Evolutionary conservation across 495 filamentous ascomycete species (phyloP), one percentile per base, ranked within the genome.

Genomic region (Aspergillus egyptiacus): DNA sequence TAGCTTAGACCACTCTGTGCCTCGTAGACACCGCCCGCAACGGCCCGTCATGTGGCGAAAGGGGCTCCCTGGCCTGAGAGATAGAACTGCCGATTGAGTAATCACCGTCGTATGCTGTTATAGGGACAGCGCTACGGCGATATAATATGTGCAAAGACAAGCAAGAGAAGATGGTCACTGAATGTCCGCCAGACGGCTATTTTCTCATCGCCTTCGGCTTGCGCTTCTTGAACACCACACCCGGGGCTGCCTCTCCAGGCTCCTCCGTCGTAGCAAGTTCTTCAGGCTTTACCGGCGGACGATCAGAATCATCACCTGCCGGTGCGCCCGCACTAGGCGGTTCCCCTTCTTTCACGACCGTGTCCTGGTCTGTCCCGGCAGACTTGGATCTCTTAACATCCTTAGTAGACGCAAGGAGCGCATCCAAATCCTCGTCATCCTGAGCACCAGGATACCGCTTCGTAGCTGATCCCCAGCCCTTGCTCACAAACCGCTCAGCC

Each of bases 141-240:
- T n/a, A n/a, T n/a, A n/a, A n/a, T n/a, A n/a, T n/a, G n/a, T n/a
- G n/a, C n/a, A n/a, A n/a, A n/a, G n/a, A n/a, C n/a, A n/a, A n/a
- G n/a, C n/a, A n/a, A n/a, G 17, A 41, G 28, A 20, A 37, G 15
- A 27, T 25, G 6, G 36, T 27, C 18, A 31, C 15, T 27, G 17
- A 6, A 2, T 15, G 13, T 25, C n/a, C n/a, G n/a, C n/a, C 28
- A 22, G 25, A 18, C n/a, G 22, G 1, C 8, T 58, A 72, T 65
- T 66, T 72, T 52, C 59, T 65, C 56, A 86, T 78, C 25, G 81
- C 79, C 63, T 90, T 95, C 1, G 84, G 76, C 61, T 93, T 96
- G 53, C 91, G 80, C 68, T 95, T 95, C 69, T 95, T 96, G 72
- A 96, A 96, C 10, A 93, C 69, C 15, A 91, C 74, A 0, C 68